Evolutionary conservation across 768 basidiomycete genomes (phyloP), one percentile per base, ranked within the genome.

Genomic region (Suillus tomentosus): DNA sequence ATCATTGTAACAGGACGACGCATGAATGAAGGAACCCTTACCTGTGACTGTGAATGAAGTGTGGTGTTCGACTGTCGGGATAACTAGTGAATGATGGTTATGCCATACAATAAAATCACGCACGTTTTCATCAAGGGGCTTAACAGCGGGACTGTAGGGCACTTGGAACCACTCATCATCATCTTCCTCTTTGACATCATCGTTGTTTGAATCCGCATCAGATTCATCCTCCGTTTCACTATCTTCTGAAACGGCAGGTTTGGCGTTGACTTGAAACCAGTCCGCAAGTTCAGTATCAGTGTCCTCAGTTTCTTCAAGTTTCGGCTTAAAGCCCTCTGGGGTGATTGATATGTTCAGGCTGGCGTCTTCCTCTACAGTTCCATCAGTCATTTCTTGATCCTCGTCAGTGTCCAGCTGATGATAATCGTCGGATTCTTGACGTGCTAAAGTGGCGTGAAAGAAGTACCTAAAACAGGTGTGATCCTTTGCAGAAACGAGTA

Each of bases 171-270:
- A 84, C 53, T 83, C 82, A 55, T 81, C 81, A 15, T 74, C 73
- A 10, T 72, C 77, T 27, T 78, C 80, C 19, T 61, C 60, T 4
- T 60, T 69, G 6, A 84, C 81, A 67, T 89, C 88, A 57, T 82
- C 87, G 62, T 90, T 87, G 63, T 87, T 85, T 24, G 90, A 90
- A 69, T 91, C 90, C 31, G 81, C 79, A 64, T 92, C 90, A 1
- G 86, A 88, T 66, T 82, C 86, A 4, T 86, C 80, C 51, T 85
- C 87, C 0, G 82, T 81, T 6, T 79, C 80, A 27, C 76, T 77
- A 14, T 72, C 69, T 27, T 79, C 69, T 42, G 68, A 40, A 36
- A 54, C 51, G 17, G 67, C 63, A 24, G 73, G 66, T 3, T 75
- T 73, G 27, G 79, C 70, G 37, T 85, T 84, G 27, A 87, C 79